Evolutionary conservation across 192 early-diverging fungal species (phyloP).

Genomic region (Chytriomyces hyalinus): DNA sequence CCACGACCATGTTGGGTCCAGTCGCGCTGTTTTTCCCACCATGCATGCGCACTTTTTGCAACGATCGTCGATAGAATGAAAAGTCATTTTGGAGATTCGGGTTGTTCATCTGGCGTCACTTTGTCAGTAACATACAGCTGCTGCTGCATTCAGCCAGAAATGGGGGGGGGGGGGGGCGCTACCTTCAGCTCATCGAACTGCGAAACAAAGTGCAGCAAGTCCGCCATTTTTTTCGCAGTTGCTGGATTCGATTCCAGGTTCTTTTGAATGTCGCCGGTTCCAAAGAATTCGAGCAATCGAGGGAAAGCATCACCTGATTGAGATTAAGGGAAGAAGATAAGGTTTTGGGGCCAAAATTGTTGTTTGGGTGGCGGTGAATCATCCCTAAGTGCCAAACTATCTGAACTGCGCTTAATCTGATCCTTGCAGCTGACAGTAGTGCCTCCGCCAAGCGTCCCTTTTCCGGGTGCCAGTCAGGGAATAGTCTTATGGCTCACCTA

Average conservation of each 20-base stretch:
- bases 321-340: not conserved
- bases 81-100: conserved; percentile 96
- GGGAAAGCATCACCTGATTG: conserved; percentile 51
- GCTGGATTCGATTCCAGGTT: conserved; percentile 79
- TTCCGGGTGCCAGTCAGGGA: too few relatives aligned
- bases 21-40: conserved; percentile 34
- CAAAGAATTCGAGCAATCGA: conserved; percentile 49
- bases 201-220: conserved; percentile 85
- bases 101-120: conserved; percentile 65
- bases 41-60: conserved; percentile 76
- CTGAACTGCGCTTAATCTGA: too few relatives aligned
- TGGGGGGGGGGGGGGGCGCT: too few relatives aligned
- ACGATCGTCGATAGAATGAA: conserved; percentile 92
- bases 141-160: too few relatives aligned
- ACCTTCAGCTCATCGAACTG: conserved; percentile 94
- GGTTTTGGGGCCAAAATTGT: too few relatives aligned
- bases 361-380: too few relatives aligned
- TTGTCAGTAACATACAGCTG: too few relatives aligned
- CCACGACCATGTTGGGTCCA: conserved; percentile 42
- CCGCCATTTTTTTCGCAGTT: conserved; percentile 78
- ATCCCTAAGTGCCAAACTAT: too few relatives aligned
- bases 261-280: conserved; percentile 49
- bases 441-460: too few relatives aligned
- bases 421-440: too few relatives aligned
- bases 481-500: conserved; percentile 54